Conservation (phyloP, 352 stramenopile species). For the Plasmopara viticola region DNA sequence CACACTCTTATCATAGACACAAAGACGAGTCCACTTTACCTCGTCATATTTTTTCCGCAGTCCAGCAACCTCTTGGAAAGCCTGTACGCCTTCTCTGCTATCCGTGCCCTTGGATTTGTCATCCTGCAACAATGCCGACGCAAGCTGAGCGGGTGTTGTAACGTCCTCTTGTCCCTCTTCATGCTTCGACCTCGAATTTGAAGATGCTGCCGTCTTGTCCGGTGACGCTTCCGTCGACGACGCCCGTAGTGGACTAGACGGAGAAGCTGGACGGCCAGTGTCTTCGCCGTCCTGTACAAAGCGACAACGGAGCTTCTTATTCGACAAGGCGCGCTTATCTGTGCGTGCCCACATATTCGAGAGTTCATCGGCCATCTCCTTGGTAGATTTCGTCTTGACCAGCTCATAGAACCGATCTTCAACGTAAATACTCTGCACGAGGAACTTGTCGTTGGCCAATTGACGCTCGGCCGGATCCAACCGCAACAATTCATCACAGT, state of each 20-base stretch:
- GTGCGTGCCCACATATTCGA: conserved; percentile 81
- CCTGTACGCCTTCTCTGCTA: conserved; percentile 33
- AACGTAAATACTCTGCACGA: conserved; percentile 82
- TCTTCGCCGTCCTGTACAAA: conserved; percentile 59
- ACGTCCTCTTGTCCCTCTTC: conserved; percentile 23
- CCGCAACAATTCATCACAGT: conserved; percentile 81
- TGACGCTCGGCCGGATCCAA: conserved; percentile 70
- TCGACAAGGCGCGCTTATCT: conserved; percentile 72
- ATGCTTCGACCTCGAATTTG: conserved; percentile 17
- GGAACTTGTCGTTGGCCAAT: conserved; percentile 87
- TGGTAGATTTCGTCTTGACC: conserved; percentile 80
- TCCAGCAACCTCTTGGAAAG: conserved; percentile 48
- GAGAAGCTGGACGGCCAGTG: conserved; percentile 5
- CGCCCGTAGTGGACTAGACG: conserved; percentile 8
- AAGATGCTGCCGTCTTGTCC: conserved; percentile 9
- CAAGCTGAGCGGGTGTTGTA: conserved; percentile 44
- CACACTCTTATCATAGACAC: neutral
- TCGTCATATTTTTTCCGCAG: conserved; percentile 88
- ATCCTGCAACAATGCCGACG: conserved; percentile 57
- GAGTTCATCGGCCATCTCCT: conserved; percentile 85
- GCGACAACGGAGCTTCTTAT: conserved; percentile 86
- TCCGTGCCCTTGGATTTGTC: conserved; percentile 26
- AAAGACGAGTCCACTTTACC: conserved; percentile 20
- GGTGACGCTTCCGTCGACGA: conserved; percentile 11
- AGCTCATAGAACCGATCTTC: conserved; percentile 83